Conservation (phyloP, 2,329 filamentous ascomycete genomes). For the Achaetomium macrosporum region DNA sequence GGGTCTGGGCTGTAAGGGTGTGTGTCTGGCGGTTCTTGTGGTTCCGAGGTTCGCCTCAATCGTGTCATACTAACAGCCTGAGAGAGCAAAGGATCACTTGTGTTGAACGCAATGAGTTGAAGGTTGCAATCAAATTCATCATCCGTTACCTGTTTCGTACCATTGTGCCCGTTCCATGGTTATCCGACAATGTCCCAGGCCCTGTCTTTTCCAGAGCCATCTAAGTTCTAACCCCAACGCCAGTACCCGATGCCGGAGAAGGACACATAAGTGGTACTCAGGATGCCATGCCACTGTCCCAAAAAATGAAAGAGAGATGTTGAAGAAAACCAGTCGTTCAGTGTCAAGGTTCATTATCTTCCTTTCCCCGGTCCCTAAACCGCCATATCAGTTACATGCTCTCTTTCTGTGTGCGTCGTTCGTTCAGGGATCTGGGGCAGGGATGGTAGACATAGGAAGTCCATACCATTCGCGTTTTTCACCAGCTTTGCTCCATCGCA, state of each 20-base stretch:
- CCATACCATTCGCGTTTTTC: constrained; percentile 53
- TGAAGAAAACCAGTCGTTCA: not conserved
- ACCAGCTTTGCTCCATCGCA: constrained; percentile 66
- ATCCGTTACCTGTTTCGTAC: no score
- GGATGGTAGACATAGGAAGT: not conserved
- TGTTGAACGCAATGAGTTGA: no score
- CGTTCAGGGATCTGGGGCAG: not conserved
- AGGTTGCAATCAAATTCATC: no score
- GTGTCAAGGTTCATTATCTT: not conserved
- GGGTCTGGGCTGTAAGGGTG: no score
- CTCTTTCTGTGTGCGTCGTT: not conserved
- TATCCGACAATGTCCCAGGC: no score
- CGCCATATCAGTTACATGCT: not conserved
- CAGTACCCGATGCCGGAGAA: no score
- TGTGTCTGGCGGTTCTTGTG: no score
- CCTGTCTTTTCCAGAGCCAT: not conserved
- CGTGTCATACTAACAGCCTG: no score
- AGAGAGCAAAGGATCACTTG: no score
- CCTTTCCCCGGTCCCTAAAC: constrained; percentile 14
- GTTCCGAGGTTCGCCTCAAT: no score
- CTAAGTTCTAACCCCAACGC: not conserved
- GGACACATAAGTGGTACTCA: not conserved
- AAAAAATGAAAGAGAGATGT: constrained; percentile 3
- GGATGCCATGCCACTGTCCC: not conserved
- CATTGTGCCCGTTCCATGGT: no score